Percentiles rank a stretch among this genome's conserved stretches.
Conservation (phyloP, 1,284 basidiomycete species). For the Marasmius sp. region DNA sequence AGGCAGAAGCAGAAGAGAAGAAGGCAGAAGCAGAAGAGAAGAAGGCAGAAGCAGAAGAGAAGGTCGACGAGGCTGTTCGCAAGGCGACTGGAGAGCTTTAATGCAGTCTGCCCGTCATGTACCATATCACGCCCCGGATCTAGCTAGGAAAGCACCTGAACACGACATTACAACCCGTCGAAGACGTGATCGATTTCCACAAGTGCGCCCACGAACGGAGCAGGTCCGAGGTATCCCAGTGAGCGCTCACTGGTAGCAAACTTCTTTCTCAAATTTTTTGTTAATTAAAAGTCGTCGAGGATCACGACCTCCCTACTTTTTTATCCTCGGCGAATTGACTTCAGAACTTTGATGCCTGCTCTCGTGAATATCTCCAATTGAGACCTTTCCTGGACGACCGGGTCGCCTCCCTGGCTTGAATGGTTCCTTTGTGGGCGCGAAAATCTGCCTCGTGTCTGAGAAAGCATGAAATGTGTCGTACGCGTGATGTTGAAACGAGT, state of each 20-base stretch:
- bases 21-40: no score
- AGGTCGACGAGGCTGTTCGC: slow-evolving; percentile 25
- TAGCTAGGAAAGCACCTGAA: not conserved
- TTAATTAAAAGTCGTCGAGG: not conserved
- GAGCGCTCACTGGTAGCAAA: not conserved
- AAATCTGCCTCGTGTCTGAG: slow-evolving; percentile 11
- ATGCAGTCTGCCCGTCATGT: slow-evolving; percentile 3
- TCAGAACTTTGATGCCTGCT: no score
- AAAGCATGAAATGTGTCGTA: slow-evolving; percentile 1
- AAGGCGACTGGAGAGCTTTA: slow-evolving; percentile 44
- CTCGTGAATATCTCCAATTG: not conserved
- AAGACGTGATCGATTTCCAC: not conserved
- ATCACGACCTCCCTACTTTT: not conserved
- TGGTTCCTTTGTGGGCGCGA: not conserved
- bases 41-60: slow-evolving; percentile 41
- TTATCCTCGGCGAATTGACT: not conserved
- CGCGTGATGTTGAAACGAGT: slow-evolving; percentile 10
- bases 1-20: no score
- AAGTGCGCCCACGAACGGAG: not conserved
- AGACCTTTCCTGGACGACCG: not conserved
- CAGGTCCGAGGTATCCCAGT: not conserved
- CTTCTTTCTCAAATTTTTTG: not conserved
- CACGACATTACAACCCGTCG: not conserved
- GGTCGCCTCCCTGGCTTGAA: not conserved
- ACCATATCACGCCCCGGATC: not conserved